Percentiles rank a stretch among this genome's conserved stretches.
phyloP scores from a whole-genome alignment of 108 stramenopile species.

The Pseudonitzschia delicatissima region DNA sequence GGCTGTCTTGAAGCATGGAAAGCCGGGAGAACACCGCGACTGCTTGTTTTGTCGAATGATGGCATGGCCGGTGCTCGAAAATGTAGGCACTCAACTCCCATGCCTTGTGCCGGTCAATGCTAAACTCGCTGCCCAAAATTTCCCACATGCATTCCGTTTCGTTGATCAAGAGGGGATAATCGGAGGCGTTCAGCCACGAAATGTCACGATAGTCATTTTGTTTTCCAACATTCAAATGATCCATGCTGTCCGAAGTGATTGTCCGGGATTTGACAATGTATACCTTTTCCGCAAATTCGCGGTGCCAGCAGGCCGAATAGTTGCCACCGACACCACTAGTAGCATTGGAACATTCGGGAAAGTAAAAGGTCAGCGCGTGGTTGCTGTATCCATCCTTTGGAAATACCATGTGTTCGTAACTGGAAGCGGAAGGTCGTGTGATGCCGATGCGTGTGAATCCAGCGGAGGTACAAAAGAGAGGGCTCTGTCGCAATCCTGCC shows the following conservation, averaged over 20 bases:
- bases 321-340: not conserved
- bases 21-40: constrained; percentile 3
- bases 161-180: not conserved
- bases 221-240: constrained; percentile 2
- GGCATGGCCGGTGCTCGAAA: not conserved
- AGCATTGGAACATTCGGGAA: not conserved
- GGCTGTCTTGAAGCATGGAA: constrained; percentile 15
- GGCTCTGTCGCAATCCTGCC: constrained; percentile 4
- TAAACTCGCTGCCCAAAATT: not conserved
- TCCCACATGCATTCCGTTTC: not conserved
- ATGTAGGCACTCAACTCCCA: constrained; percentile 5
- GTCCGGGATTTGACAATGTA: constrained; percentile 13
- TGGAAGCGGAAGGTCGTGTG: not conserved
- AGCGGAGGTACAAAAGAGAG: constrained; percentile 14
- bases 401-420: not conserved
- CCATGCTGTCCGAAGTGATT: constrained; percentile 10
- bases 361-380: constrained; percentile 17
- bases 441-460: constrained; percentile 13
- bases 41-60: not conserved
- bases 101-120: not conserved
- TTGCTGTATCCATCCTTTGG: constrained; percentile 14
- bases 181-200: constrained; percentile 9
- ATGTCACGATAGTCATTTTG: constrained; percentile 2
- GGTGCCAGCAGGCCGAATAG: constrained; percentile 12
- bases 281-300: not conserved